Conservation (phyloP, 73 alveolate genomes). For the Tetrahymena elliotti region DNA sequence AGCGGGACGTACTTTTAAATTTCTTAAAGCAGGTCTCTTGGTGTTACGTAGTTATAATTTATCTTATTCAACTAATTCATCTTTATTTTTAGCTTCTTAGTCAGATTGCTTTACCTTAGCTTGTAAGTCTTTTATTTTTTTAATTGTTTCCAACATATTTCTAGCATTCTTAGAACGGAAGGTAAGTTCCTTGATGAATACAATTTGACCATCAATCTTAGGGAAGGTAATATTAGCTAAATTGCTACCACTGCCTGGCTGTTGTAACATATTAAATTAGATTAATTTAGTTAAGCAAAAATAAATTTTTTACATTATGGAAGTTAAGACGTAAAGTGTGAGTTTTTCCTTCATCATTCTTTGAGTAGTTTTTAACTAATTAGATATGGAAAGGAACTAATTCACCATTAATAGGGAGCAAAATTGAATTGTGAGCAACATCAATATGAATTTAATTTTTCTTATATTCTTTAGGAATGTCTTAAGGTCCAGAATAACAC, state of each 20-base stretch:
- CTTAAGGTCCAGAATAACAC: conserved; percentile 57
- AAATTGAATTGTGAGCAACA: conserved; percentile 54
- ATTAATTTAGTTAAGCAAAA: background rate
- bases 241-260: background rate
- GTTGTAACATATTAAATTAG: background rate
- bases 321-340: conserved; percentile 68
- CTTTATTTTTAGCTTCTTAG: conserved; percentile 73
- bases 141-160: conserved; percentile 13
- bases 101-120: conserved; percentile 58
- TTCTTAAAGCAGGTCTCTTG: conserved; percentile 57
- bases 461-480: conserved; percentile 73
- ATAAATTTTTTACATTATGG: conserved; percentile 58
- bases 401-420: conserved; percentile 71
- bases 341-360: conserved; percentile 72
- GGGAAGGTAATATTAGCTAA: conserved; percentile 58
- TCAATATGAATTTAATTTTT: conserved; percentile 72
- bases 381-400: conserved; percentile 88
- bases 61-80: conserved; percentile 39
- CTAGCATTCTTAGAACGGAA: conserved; percentile 36
- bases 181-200: conserved; percentile 83
- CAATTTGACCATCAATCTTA: conserved; percentile 56
- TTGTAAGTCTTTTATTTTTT: conserved; percentile 16
- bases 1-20: conserved; percentile 76
- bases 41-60: background rate
- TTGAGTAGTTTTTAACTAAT: conserved; percentile 78